Evolutionary conservation across 306 rosid species (phyloP).

Genomic region (Casuarina glauca): DNA sequence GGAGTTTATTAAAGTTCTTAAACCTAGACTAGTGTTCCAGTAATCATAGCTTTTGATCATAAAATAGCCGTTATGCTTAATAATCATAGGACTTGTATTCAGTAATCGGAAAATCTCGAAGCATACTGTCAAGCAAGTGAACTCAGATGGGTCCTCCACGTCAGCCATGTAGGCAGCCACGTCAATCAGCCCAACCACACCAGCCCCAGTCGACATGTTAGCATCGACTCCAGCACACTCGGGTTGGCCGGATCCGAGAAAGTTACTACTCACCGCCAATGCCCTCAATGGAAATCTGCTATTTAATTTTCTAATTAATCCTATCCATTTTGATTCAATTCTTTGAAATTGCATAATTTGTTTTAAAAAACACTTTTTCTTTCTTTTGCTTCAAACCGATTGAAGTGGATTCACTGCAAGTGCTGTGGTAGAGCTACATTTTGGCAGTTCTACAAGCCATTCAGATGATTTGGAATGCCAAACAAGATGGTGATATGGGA

Average conservation of each 20-base stretch:
- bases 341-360: not conserved
- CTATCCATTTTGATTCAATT: no score
- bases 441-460: slow-evolving; percentile 19
- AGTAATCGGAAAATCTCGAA: not conserved
- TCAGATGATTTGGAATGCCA: slow-evolving; percentile 29
- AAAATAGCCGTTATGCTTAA: not conserved
- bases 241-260: not conserved
- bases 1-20: not conserved
- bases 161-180: no score
- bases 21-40: not conserved
- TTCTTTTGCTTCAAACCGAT: slow-evolving; percentile 37
- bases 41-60: not conserved
- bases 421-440: slow-evolving; percentile 61
- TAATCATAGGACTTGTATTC: not conserved
- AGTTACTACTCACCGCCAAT: not conserved
- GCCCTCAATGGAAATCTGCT: no score
- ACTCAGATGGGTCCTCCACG: not conserved
- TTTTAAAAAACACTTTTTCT: slow-evolving; percentile 11
- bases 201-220: no score
- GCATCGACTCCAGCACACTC: not conserved
- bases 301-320: no score
- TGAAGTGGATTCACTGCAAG: slow-evolving; percentile 80
- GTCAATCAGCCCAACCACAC: no score
- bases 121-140: not conserved
- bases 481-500: slow-evolving; percentile 67